phyloP scores from a whole-genome alignment of 208 protist genomes.

The Trypanosoma grayi region DNA sequence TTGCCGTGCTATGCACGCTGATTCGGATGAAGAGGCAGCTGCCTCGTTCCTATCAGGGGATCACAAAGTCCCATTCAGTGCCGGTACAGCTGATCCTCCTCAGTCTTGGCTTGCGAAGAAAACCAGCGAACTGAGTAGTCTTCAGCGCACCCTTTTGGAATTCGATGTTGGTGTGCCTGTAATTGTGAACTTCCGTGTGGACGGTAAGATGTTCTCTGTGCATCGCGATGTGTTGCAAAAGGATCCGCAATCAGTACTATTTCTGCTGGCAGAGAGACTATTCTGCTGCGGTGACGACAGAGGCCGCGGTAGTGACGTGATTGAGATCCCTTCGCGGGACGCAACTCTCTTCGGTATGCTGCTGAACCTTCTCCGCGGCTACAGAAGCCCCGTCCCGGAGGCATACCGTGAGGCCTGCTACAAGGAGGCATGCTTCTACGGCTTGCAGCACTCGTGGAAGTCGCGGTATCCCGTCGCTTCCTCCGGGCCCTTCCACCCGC shows the following conservation, averaged over 20 bases:
- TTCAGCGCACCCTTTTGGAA: conserved; percentile 22
- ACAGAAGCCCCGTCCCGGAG: conserved; percentile 38
- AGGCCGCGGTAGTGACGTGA: neutral
- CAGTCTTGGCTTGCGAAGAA: conserved; percentile 5
- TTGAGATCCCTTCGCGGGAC: conserved; percentile 36
- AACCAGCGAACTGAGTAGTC: conserved; percentile 6
- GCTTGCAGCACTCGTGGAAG: conserved; percentile 43
- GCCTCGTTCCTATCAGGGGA: conserved; percentile 8
- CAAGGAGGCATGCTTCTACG: conserved; percentile 54
- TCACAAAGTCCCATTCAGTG: neutral
- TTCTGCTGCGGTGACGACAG: conserved; percentile 19
- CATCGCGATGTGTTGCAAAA: conserved; percentile 34
- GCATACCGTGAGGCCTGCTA: conserved; percentile 37
- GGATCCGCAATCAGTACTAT: conserved; percentile 67
- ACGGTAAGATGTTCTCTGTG: conserved; percentile 40
- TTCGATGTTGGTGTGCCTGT: conserved; percentile 39
- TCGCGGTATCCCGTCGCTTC: conserved; percentile 20
- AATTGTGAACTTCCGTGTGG: conserved; percentile 52
- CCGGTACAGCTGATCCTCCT: neutral
- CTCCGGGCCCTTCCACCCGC: conserved; percentile 36
- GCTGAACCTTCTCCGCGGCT: conserved; percentile 66
- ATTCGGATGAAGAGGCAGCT: conserved; percentile 30
- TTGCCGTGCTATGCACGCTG: neutral
- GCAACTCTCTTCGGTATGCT: conserved; percentile 44
- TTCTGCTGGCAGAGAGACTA: conserved; percentile 37